Percentiles rank a stretch among this genome's conserved stretches.
Conservation (phyloP, 2,329 filamentous ascomycete genomes). For the Cercospora sp. region DNA sequence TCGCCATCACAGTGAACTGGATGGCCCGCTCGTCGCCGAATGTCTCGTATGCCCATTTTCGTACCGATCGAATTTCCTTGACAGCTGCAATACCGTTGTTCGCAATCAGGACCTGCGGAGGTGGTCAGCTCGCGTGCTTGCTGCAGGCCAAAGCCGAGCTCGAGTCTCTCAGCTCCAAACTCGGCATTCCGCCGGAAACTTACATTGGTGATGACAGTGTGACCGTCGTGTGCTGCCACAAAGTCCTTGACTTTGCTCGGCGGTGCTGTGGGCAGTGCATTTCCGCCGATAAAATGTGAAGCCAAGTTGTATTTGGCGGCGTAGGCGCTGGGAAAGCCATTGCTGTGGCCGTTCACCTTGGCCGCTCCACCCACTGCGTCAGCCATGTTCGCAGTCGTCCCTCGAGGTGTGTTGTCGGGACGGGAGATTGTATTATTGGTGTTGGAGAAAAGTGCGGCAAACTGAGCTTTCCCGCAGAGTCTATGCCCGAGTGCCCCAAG, state of each 20-base stretch:
- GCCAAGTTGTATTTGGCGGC: slow-evolving; percentile 80
- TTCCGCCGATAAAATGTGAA: slow-evolving; percentile 95
- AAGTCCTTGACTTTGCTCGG: slow-evolving; percentile 94
- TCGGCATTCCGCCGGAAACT: slow-evolving; percentile 43
- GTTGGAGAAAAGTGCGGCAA: slow-evolving; percentile 10
- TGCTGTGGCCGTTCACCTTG: slow-evolving; percentile 44
- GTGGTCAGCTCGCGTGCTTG: slow-evolving; percentile 21
- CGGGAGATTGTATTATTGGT: not conserved
- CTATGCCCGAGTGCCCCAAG: slow-evolving; percentile 4
- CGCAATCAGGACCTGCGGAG: slow-evolving; percentile 83
- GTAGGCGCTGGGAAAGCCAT: slow-evolving; percentile 64
- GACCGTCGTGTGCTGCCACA: slow-evolving; percentile 82
- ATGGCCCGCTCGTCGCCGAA: slow-evolving; percentile 98
- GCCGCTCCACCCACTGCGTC: slow-evolving; percentile 45
- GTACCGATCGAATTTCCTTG: slow-evolving; percentile 97
- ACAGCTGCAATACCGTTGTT: slow-evolving; percentile 99
- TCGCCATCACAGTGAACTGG: slow-evolving; percentile 99
- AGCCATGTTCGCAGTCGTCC: slow-evolving; percentile 42
- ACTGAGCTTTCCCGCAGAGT: slow-evolving; percentile 9
- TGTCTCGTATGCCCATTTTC: slow-evolving; percentile 99
- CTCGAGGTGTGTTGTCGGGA: slow-evolving; percentile 22
- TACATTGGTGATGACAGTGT: slow-evolving; percentile 98
- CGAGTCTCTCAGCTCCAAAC: not conserved
- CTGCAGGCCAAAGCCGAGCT: slow-evolving; percentile 1
- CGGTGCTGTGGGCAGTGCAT: slow-evolving; percentile 77